Percentiles rank a stretch among this genome's conserved stretches.
phyloP scores from a whole-genome alignment of 225 moss, liverwort and hornwort species.

The Pseudisothecium myosuroides region DNA sequence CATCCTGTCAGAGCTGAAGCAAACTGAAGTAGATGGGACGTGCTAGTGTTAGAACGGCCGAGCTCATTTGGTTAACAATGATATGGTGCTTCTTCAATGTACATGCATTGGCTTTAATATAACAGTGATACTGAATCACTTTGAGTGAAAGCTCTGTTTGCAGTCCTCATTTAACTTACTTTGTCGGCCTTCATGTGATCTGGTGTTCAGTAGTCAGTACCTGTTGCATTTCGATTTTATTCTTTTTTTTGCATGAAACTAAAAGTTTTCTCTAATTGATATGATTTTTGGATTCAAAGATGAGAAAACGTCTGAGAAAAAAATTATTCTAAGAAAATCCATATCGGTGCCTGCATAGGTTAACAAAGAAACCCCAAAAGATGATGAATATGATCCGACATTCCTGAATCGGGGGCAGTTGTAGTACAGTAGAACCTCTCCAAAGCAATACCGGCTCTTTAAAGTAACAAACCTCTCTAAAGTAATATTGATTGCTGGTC shows the following conservation, averaged over 20 bases:
- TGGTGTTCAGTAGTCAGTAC: neutral
- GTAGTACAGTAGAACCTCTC: too few relatives aligned
- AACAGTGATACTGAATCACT: neutral
- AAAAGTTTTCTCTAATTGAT: neutral
- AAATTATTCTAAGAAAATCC: neutral
- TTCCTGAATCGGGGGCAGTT: neutral
- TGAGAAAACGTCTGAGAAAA: neutral
- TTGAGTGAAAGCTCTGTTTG: neutral
- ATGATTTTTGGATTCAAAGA: neutral
- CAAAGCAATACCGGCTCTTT: too few relatives aligned
- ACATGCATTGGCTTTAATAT: neutral
- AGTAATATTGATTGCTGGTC: too few relatives aligned
- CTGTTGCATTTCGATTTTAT: neutral
- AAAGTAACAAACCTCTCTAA: too few relatives aligned
- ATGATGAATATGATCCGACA: neutral
- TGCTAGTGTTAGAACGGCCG: too few relatives aligned
- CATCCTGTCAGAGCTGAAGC: neutral
- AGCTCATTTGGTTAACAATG: neutral
- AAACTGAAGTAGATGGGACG: neutral
- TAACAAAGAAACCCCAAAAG: neutral
- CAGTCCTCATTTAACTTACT: neutral
- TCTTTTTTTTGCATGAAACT: neutral
- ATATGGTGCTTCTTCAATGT: neutral
- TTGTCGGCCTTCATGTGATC: neutral
- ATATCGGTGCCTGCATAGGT: neutral